phyloP scores from a whole-genome alignment of 2,329 filamentous ascomycete genomes.

The Colletotrichum spinosum region DNA sequence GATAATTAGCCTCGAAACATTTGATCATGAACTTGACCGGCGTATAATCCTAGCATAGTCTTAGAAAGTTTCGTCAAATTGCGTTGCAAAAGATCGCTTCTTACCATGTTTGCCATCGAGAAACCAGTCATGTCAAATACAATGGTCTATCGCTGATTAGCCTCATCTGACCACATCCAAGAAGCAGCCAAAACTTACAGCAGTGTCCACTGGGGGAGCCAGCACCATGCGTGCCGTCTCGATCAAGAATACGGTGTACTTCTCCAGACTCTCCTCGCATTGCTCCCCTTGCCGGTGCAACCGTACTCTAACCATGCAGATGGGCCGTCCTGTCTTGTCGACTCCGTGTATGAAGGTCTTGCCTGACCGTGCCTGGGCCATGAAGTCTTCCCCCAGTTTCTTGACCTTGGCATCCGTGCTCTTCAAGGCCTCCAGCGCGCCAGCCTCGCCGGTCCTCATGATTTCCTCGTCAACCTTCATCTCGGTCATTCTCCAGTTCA shows the following conservation, averaged over 20 bases:
- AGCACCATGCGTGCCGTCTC: conserved; percentile 92
- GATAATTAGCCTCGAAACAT: conserved; percentile 98
- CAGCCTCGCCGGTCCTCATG: conserved; percentile 79
- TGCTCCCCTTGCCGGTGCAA: conserved; percentile 88
- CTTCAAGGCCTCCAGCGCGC: conserved; percentile 70
- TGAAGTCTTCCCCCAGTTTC: conserved; percentile 79
- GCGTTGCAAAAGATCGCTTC: conserved; percentile 36
- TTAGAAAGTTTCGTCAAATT: conserved; percentile 36
- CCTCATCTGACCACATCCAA: too few species aligned
- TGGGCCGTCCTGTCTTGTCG: conserved; percentile 86
- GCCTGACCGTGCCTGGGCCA: conserved; percentile 86
- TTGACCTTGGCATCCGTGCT: conserved; percentile 68
- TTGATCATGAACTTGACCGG: conserved; percentile 99
- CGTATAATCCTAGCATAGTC: conserved; percentile 77
- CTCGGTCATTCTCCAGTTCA: conserved; percentile 88
- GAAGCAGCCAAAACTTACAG: conserved; percentile 69
- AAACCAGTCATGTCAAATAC: conserved; percentile 98
- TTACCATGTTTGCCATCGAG: conserved; percentile 91
- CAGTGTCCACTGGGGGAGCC: conserved; percentile 85
- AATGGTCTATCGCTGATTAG: conserved; percentile 71
- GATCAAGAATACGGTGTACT: conserved; percentile 93
- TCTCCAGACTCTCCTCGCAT: conserved; percentile 82
- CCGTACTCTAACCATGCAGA: conserved; percentile 86
- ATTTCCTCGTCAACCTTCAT: conserved; percentile 92
- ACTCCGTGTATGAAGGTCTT: conserved; percentile 93